A percentile compares a stretch with the other conserved stretches of the same genome.
Evolutionary conservation across 805 yeast species (phyloP).

Genomic region (Spathaspora arborariae): DNA sequence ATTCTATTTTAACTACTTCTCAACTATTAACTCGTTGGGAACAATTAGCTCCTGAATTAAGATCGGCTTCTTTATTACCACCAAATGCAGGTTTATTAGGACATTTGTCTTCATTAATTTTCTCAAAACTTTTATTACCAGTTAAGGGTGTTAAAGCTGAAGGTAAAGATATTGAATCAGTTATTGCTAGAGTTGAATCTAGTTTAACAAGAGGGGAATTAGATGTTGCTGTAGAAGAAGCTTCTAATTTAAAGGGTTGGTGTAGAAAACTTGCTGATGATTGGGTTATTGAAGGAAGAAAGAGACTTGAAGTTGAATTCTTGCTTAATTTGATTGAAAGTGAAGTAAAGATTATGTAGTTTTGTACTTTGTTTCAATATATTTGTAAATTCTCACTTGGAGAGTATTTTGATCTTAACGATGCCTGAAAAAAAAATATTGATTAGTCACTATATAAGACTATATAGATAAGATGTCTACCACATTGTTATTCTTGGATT

Average conservation of each 20-base stretch:
- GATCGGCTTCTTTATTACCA: constrained; percentile 85
- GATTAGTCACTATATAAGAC: not conserved
- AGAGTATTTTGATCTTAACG: not conserved
- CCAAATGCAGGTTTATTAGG: constrained; percentile 96
- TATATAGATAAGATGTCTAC: not conserved
- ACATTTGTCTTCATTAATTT: constrained; percentile 74
- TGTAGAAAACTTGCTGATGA: constrained; percentile 83
- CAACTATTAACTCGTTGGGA: constrained; percentile 81
- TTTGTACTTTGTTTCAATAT: not conserved
- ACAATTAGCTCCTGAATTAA: constrained; percentile 75
- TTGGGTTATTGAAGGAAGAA: constrained; percentile 88
- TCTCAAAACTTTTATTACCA: constrained; percentile 70
- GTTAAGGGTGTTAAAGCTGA: constrained; percentile 71
- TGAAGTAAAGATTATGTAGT: constrained; percentile 47
- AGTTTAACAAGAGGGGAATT: constrained; percentile 72
- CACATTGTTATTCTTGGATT: not conserved
- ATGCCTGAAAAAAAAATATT: not conserved
- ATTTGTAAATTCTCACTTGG: not conserved
- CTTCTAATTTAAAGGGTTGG: constrained; percentile 88
- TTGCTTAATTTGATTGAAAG: constrained; percentile 65
- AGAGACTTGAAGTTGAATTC: constrained; percentile 83
- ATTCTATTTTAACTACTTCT: constrained; percentile 66
- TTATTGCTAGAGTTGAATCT: constrained; percentile 79
- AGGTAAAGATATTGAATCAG: constrained; percentile 84
- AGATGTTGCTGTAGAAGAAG: constrained; percentile 89